Conservation (phyloP, 495 filamentous ascomycete species). For the Bryoglossum gracile region DNA sequence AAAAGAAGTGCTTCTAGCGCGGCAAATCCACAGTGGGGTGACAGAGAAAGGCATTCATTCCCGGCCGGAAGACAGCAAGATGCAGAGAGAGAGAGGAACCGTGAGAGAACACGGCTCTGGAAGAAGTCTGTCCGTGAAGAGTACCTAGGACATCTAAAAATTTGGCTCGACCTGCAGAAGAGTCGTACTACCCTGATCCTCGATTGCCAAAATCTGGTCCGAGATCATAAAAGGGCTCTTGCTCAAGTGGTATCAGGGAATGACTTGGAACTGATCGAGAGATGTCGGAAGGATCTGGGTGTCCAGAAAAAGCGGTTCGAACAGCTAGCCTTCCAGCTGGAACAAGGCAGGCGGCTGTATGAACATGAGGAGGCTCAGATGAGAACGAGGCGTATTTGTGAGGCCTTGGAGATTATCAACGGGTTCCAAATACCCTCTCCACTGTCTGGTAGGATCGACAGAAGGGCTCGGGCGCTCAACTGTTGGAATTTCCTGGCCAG, state of each 20-base stretch:
- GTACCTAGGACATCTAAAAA: constrained; percentile 1
- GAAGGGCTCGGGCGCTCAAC: constrained; percentile 10
- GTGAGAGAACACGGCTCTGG: constrained; percentile 6
- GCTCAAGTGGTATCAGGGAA: too few relatives aligned
- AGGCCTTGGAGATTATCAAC: constrained; percentile 17
- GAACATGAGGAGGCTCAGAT: constrained; percentile 8
- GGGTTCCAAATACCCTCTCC: constrained; percentile 11
- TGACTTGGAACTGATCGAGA: too few relatives aligned
- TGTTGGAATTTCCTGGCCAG: constrained; percentile 14
- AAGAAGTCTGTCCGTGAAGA: background rate
- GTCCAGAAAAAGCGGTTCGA: background rate
- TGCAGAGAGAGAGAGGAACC: constrained; percentile 2
- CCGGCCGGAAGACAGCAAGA: background rate
- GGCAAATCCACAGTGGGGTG: too few relatives aligned
- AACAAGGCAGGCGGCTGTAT: constrained; percentile 4
- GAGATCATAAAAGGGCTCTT: constrained; percentile 1
- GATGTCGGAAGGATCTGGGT: background rate
- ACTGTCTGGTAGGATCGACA: constrained; percentile 15
- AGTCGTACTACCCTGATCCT: background rate
- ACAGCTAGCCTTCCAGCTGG: constrained; percentile 2
- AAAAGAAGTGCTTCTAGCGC: background rate
- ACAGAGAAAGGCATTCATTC: too few relatives aligned
- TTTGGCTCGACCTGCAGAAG: constrained; percentile 4
- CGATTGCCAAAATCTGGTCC: background rate
- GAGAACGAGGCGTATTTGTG: background rate